Evolutionary conservation across 768 basidiomycete species (phyloP).

Genomic region (Strobilomyces dryophilus): DNA sequence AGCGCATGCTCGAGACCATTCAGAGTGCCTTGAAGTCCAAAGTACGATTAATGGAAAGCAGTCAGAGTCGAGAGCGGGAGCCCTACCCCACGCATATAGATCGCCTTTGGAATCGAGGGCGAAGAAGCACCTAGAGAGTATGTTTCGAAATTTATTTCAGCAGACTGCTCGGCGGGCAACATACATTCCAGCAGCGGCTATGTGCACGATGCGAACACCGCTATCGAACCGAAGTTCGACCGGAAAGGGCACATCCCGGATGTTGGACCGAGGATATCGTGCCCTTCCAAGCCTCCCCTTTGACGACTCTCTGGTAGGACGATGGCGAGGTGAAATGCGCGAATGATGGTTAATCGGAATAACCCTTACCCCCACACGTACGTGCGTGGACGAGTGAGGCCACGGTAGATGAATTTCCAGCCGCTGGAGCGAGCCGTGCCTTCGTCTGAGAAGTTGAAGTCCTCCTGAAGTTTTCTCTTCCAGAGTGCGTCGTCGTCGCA

Average conservation of each 20-base stretch:
- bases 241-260: constrained; percentile 56
- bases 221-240: constrained; percentile 52
- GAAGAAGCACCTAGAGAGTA: constrained; percentile 71
- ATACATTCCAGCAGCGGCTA: constrained; percentile 82
- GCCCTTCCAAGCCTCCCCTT: constrained; percentile 63
- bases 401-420: constrained; percentile 77
- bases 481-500: constrained; percentile 76
- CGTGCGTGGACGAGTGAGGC: constrained; percentile 51
- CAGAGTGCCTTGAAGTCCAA: constrained; percentile 52
- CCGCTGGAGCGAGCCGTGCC: constrained; percentile 72
- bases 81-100: constrained; percentile 78
- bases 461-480: constrained; percentile 61
- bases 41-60: constrained; percentile 2
- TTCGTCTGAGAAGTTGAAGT: constrained; percentile 75
- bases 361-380: constrained; percentile 59
- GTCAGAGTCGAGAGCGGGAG: background rate
- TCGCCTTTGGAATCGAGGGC: constrained; percentile 73
- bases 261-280: constrained; percentile 31
- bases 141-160: constrained; percentile 1
- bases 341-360: background rate
- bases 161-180: constrained; percentile 19
- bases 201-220: constrained; percentile 58
- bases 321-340: background rate
- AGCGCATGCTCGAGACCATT: constrained; percentile 42
- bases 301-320: constrained; percentile 45